Evolutionary conservation across 495 filamentous ascomycete genomes (phyloP).

Genomic region (Penicillium silybi): DNA sequence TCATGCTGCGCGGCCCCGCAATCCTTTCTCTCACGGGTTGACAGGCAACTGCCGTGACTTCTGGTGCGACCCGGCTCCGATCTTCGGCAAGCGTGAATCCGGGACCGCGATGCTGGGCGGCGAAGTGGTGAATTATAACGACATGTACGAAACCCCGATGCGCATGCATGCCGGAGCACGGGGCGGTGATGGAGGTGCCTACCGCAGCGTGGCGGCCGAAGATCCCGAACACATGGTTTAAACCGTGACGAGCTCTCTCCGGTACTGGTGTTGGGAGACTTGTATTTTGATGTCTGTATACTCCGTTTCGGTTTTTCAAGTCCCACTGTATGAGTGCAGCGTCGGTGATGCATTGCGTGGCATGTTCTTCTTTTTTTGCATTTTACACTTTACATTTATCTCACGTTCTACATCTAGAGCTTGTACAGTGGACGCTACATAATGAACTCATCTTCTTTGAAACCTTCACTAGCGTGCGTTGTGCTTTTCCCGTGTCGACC

Average conservation of each 20-base stretch:
- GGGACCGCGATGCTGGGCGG: constrained; percentile 76
- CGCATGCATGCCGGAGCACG: constrained; percentile 51
- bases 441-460: constrained; percentile 10
- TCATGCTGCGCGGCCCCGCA: constrained; percentile 51
- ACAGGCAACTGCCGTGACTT: constrained; percentile 92
- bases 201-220: constrained; percentile 40
- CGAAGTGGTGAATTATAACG: constrained; percentile 76
- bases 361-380: constrained; percentile 2
- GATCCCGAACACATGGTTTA: constrained; percentile 33
- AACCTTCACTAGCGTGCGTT: neutral
- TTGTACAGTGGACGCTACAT: constrained; percentile 25
- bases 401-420: constrained; percentile 16
- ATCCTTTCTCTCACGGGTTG: constrained; percentile 80
- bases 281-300: constrained; percentile 11
- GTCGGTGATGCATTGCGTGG: constrained; percentile 23
- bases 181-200: constrained; percentile 18
- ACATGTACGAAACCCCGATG: constrained; percentile 79
- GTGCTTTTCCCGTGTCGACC: neutral
- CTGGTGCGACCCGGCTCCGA: constrained; percentile 83
- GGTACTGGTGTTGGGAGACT: neutral
- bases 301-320: neutral
- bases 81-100: constrained; percentile 70
- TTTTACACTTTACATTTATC: neutral
- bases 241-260: neutral
- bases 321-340: constrained; percentile 16